Evolutionary conservation across 2,329 filamentous ascomycete species (phyloP), one percentile per base, ranked within the genome.

Genomic region (Aspergillus phoenicis): DNA sequence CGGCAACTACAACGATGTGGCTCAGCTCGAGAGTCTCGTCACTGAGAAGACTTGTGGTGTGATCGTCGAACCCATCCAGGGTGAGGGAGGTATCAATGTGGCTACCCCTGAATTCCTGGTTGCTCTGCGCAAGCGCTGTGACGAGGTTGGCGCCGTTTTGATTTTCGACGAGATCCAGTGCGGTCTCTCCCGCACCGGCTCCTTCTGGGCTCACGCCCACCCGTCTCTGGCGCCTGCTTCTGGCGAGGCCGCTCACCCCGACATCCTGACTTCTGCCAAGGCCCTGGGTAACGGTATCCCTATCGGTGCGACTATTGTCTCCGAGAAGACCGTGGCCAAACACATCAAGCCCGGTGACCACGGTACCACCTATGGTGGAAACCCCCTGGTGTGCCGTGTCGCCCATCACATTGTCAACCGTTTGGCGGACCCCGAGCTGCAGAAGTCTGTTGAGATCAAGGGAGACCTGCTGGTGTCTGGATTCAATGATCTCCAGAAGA

Each of bases 161-260:
- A 90, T 97, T 73, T 94, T 95, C 76, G 95, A 99, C 72, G 95
- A 99, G 82, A 99, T 99, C 64, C 95, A 99, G 79, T 97, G 93
- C 76, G 95, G 95, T 57, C 83, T 99, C 36, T 87, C 89, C 26
- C 89, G 95, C 56, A 98, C 95, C 1, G 95, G 95, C 38, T 84
- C 83, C 11, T 84, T 99, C 70, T 99, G 95, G 95, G 95, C 95
- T 0, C 94, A 99, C 73, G 84, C 83, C 10, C 82, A 83, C 60
- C 84, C 95, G 24, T 89, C 91, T 38, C 68, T 79, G n/a, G 68
- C 69, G 2, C 74, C 74, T 8, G 69, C 73, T 8, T 73, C 74
- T 24, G 75, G 74, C 24, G 71, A 84, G 68, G 88, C 91, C 66
- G 92, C 93, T 1, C 95, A 99, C 74, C 95, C 95, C 6, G 95